Evolutionary conservation across 202 grass and related monocot genomes (phyloP), one percentile per base, ranked within the genome.

Genomic region (Panicum virgatum): DNA sequence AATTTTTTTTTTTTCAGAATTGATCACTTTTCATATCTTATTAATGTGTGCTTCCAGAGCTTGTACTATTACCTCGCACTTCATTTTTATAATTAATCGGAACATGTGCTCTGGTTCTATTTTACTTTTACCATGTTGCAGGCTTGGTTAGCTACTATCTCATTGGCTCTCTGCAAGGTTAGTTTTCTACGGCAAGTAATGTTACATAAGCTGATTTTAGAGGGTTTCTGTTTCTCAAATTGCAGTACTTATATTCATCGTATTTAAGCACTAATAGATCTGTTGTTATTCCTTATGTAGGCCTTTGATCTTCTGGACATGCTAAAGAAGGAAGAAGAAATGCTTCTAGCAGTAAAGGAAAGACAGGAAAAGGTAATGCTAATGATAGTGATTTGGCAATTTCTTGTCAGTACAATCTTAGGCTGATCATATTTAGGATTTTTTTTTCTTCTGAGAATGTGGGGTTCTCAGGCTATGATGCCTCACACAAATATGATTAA

Each of bases 311-410:
- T 98, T 66, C 34, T 94, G 18, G 91, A 93, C 66, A 98, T 96
- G 96, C 76, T 98, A 81, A 96, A 93, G 89, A 96, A 90, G 83
- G 92, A 96, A 81, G 85, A 94, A 79, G 92, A 93, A 84, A 96
- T 98, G 89, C 91, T 96, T 82, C 40, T 89, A 73, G 83, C 92
- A 64, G 85, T 96, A 20, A 98, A 96, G 66, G 92, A 93, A 88
- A 90, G 86, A 80, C 66, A 92, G 65, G 88, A 75, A 62, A 93
- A 93, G 92, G 92, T 98, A 85, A 81, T 64, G 44, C 47, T 38
- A 54, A 16, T 73, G 1, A 20, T 66, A 57, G 27, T 5, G 43
- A 23, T 22, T 68, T 5, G 3, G 54, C 39, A 70, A 45, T 60
- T 53, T 80, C 43, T 51, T 46, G 0, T 40, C 42, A 61, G 32